Base-by-base conservation (phyloP, 192 early-diverging fungal species). In the Physocladia obscura region DNA sequence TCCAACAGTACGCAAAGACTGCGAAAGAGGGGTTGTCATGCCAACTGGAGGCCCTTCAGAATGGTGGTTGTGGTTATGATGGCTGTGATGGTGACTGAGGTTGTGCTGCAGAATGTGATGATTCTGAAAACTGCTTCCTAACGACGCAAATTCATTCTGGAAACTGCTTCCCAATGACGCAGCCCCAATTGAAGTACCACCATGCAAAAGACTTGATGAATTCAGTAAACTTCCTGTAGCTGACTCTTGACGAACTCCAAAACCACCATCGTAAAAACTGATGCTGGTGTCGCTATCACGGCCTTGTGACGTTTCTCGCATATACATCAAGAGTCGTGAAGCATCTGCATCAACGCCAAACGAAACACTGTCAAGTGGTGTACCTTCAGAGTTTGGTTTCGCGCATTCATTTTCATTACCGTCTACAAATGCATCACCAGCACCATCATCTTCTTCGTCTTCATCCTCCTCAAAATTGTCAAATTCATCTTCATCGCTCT, bases 391-490 rank as follows among this genome's bases (percentile, higher is more conserved):
- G n/a, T n/a, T n/a, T n/a, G n/a, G n/a, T n/a, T n/a, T n/a, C n/a
- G n/a, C n/a, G n/a, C n/a, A n/a, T n/a, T n/a, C n/a, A n/a, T n/a
- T n/a, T n/a, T n/a, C n/a, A n/a, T n/a, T n/a, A 15, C 32, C 57
- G 6, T 36, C 35, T 19, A n/a, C 57, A 49, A 65, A 65, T 17
- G n/a, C 48, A 19, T 38, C 60, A 8, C 35, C 34, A 21, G 30
- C 61, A 35, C 24, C 24, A n/a, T 65, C 63, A 34, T 65, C 30
- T 4, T 65, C 63, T 13, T 52, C 47, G 24, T 63, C 61, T 48
- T 63, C 57, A 17, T 59, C 36, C 1, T 37, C 36, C 36, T 59
- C 40, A n/a, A n/a, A n/a, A n/a, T n/a, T n/a, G n/a, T n/a, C n/a
- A n/a, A n/a, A n/a, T n/a, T 44, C 40, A n/a, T 44, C 40, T 36